Evolutionary conservation across 257 asterid species (phyloP).

Genomic region (Solanum infundibuliforme): DNA sequence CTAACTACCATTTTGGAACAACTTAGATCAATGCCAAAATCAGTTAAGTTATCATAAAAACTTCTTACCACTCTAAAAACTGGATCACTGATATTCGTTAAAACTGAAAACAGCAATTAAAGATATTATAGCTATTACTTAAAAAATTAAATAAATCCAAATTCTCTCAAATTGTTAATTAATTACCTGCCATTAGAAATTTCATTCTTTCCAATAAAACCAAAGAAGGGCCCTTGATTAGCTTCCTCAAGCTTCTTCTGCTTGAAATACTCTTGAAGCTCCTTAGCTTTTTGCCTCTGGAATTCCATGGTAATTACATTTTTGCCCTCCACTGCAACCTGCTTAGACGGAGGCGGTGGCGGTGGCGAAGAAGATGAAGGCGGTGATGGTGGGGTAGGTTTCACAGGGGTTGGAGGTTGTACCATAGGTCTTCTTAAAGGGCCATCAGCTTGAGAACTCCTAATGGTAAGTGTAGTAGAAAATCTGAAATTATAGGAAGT

Average conservation of each 20-base stretch:
- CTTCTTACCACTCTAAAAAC: background rate
- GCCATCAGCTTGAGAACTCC: conserved; percentile 79
- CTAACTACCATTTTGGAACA: background rate
- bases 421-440: conserved; percentile 53
- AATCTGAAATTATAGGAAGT: conserved; percentile 36
- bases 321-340: conserved; percentile 34
- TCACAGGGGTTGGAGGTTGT: conserved; percentile 43
- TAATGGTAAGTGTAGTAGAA: conserved; percentile 25
- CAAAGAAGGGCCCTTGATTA: conserved; percentile 88
- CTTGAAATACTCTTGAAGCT: conserved; percentile 85
- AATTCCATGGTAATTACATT: conserved; percentile 65
- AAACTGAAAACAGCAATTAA: background rate
- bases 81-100: background rate
- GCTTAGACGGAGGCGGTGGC: conserved; percentile 32
- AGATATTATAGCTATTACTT: background rate
- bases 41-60: background rate
- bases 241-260: conserved; percentile 83
- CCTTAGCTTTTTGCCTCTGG: conserved; percentile 96
- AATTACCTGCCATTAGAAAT: conserved; percentile 87
- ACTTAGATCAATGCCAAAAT: background rate
- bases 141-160: background rate
- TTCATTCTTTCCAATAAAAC: conserved; percentile 82
- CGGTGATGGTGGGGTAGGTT: conserved; percentile 60
- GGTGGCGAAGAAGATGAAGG: conserved; percentile 28
- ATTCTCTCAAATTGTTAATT: background rate